phyloP scores from a whole-genome alignment of 2,329 filamentous ascomycete species.

The Pestalotiopsis sp. region DNA sequence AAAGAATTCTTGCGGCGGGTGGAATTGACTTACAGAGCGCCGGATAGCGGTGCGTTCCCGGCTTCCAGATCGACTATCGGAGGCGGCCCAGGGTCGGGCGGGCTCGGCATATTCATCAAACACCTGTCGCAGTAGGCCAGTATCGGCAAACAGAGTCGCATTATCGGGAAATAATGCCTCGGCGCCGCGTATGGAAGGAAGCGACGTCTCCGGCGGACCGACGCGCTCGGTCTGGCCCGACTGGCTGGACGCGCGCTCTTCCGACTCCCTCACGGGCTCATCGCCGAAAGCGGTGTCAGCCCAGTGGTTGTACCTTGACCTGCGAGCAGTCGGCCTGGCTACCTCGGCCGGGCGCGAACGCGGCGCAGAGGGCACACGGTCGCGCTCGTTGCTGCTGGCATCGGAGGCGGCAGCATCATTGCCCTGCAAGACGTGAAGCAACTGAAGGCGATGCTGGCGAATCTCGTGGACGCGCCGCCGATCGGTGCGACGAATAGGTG shows the following conservation, averaged over 20 bases:
- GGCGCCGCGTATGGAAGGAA: not conserved
- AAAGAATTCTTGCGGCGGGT: not conserved
- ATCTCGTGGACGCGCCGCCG: conserved; percentile 33
- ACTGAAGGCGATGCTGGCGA: conserved; percentile 33
- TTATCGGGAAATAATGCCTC: not conserved
- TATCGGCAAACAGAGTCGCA: not conserved
- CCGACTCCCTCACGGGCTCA: not conserved
- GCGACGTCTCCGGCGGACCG: not conserved
- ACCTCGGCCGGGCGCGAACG: not conserved
- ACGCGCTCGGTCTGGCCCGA: not conserved
- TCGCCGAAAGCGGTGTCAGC: not conserved
- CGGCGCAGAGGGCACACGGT: not conserved
- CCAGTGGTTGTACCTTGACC: not conserved
- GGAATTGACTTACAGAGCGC: not conserved
- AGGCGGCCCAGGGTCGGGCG: not conserved
- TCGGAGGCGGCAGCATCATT: conserved; percentile 11
- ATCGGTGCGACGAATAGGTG: conserved; percentile 41
- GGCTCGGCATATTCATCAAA: not conserved
- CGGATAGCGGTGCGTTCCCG: not conserved
- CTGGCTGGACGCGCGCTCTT: not conserved
- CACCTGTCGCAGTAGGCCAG: not conserved
- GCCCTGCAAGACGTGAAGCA: conserved; percentile 26
- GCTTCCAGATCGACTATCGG: not conserved
- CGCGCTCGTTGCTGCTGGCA: not conserved
- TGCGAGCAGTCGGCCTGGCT: not conserved